Percentiles rank a stretch among this genome's conserved stretches.
Conservation (phyloP, 805 yeast genomes). For the Metschnikowia matae region DNA sequence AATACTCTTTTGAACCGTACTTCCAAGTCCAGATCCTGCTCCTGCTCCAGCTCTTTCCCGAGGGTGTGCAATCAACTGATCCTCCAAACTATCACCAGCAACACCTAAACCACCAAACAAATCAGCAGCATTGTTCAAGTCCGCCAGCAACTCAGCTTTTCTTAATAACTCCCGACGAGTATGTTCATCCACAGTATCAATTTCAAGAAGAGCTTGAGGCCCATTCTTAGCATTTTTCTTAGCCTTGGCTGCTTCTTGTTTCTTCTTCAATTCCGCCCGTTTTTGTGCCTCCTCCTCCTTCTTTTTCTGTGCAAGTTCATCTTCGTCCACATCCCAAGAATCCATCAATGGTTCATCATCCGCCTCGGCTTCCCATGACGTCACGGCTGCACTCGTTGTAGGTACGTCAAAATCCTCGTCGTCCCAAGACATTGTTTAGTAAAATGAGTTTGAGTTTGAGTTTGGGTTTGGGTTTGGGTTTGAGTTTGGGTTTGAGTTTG, state of each 20-base stretch:
- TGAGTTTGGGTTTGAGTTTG: too few relatives aligned
- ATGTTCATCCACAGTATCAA: slow-evolving; percentile 66
- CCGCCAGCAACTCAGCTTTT: slow-evolving; percentile 79
- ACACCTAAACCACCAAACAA: slow-evolving; percentile 72
- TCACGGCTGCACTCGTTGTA: slow-evolving; percentile 44
- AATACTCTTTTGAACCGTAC: slow-evolving; percentile 30
- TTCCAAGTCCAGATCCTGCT: slow-evolving; percentile 24
- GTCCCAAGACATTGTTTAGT: slow-evolving; percentile 58
- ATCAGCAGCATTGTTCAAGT: slow-evolving; percentile 89
- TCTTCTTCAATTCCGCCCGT: slow-evolving; percentile 42
- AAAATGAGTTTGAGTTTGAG: neutral
- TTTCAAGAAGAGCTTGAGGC: slow-evolving; percentile 44
- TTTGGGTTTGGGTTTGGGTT: too few relatives aligned
- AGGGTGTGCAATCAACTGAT: slow-evolving; percentile 47
- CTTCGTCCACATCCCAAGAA: slow-evolving; percentile 86
- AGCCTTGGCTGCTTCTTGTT: slow-evolving; percentile 45
- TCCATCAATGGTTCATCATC: slow-evolving; percentile 74
- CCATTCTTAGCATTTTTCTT: slow-evolving; percentile 40
- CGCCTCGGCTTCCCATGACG: slow-evolving; percentile 80
- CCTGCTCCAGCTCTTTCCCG: slow-evolving; percentile 42
- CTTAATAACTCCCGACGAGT: slow-evolving; percentile 72
- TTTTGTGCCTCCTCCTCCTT: slow-evolving; percentile 39
- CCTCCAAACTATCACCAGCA: slow-evolving; percentile 33
- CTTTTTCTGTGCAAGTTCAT: slow-evolving; percentile 55
- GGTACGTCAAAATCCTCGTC: slow-evolving; percentile 88